phyloP scores from a whole-genome alignment of 208 protist species.

The Trypanosoma grayi region DNA sequence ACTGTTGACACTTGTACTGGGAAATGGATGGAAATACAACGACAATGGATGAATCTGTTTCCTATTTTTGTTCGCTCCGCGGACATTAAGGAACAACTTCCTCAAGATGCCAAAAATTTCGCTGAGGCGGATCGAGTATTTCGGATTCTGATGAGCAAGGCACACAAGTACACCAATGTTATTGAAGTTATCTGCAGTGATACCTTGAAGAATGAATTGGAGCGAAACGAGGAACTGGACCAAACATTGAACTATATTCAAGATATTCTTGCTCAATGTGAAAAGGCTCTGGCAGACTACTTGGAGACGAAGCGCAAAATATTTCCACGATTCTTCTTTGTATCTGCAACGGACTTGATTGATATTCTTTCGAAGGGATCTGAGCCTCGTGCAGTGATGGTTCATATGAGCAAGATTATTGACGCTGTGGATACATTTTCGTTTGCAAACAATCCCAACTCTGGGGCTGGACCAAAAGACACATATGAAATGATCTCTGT shows the following conservation, averaged over 20 bases:
- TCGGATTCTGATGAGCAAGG: slow-evolving; percentile 90
- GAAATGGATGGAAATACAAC: slow-evolving; percentile 96
- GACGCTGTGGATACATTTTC: slow-evolving; percentile 92
- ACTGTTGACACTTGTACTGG: slow-evolving; percentile 95
- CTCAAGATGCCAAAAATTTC: slow-evolving; percentile 95
- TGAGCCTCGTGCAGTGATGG: slow-evolving; percentile 92
- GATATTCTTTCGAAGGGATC: slow-evolving; percentile 98
- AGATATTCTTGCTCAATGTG: slow-evolving; percentile 92
- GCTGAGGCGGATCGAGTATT: slow-evolving; percentile 89
- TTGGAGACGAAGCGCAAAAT: slow-evolving; percentile 97
- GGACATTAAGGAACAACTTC: slow-evolving; percentile 97
- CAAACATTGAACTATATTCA: slow-evolving; percentile 91
- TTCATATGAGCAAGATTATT: slow-evolving; percentile 97
- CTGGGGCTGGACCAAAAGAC: slow-evolving; percentile 48
- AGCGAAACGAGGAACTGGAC: slow-evolving; percentile 86
- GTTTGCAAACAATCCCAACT: slow-evolving; percentile 81
- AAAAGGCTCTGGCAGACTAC: slow-evolving; percentile 97
- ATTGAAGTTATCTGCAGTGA: slow-evolving; percentile 89
- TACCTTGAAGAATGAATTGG: slow-evolving; percentile 83
- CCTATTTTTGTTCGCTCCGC: slow-evolving; percentile 98
- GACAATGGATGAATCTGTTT: slow-evolving; percentile 97
- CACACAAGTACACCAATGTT: slow-evolving; percentile 89
- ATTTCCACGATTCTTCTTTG: slow-evolving; percentile 98
- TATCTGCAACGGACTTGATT: slow-evolving; percentile 94
- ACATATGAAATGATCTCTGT: slow-evolving; percentile 92